Evolutionary conservation across 768 basidiomycete genomes (phyloP), one percentile per base, ranked within the genome.

Genomic region (Rhodocollybia butyracea): DNA sequence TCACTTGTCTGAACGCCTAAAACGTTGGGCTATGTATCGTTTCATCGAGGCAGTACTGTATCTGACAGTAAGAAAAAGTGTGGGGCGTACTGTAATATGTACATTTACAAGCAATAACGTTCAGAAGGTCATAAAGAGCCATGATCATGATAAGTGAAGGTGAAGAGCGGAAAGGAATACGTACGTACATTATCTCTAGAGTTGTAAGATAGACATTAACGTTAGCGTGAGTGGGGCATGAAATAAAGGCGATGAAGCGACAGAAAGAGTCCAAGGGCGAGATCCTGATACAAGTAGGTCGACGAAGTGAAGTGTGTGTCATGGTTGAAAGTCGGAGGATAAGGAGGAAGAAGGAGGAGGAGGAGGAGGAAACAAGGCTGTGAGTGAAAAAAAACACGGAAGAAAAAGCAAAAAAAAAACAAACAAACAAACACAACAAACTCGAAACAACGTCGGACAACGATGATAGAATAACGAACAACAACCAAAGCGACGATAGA

Each of bases 151-250:
- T 50, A 12, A 12, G 29, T 47, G 27, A 47, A 38, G n/a, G n/a
- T n/a, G n/a, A n/a, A n/a, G n/a, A n/a, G n/a, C n/a, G n/a, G n/a
- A n/a, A n/a, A n/a, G n/a, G n/a, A n/a, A n/a, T n/a, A n/a, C n/a
- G n/a, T n/a, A n/a, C n/a, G n/a, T n/a, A 24, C 21, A 51, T 51
- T 51, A 51, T 51, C 50, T 48, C 46, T 40, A 27, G 7, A 51
- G 17, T 24, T 11, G 21, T 51, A 51, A 51, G 11, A 51, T 51
- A 51, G n/a, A 17, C 50, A 26, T 51, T 39, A 51, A 40, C 36
- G 36, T 39, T 30, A 51, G 38, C 36, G 50, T 51, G 30, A 34
- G 22, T 36, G 21, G 50, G 41, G 27, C 36, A 40, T 51, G 22
- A 51, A 51, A 12, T 15, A 26, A 31, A 1, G 24, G 24, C 19